Percentiles rank a stretch among this genome's conserved stretches.
Conservation (phyloP, 2,329 filamentous ascomycete genomes). For the Claviceps cyperi region DNA sequence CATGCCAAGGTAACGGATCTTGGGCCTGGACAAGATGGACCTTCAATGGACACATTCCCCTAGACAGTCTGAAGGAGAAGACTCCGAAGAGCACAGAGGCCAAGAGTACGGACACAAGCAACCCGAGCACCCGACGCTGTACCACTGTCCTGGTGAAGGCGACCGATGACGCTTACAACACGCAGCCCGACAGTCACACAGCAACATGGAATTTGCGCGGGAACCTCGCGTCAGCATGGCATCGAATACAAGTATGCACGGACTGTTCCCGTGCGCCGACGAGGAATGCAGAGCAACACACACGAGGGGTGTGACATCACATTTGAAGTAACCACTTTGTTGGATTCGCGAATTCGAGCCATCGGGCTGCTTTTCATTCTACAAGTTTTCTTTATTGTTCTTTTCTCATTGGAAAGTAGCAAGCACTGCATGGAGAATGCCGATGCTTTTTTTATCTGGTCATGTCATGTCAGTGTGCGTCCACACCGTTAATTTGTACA, state of each 20-base stretch:
- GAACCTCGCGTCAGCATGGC: constrained; percentile 54
- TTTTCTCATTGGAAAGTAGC: no score
- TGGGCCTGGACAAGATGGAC: constrained; percentile 55
- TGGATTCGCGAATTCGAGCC: no score
- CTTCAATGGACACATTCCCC: constrained; percentile 34
- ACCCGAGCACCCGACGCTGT: constrained; percentile 20
- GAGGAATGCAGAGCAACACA: neutral
- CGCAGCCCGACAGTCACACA: constrained; percentile 45
- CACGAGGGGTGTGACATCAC: neutral
- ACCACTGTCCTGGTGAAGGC: constrained; percentile 48
- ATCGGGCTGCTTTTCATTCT: no score
- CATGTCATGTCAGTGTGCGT: no score
- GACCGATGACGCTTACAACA: constrained; percentile 51
- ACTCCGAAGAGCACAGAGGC: constrained; percentile 4
- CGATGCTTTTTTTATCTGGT: no score
- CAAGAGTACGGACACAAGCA: constrained; percentile 9
- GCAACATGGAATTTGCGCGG: constrained; percentile 50
- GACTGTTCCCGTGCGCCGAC: constrained; percentile 13
- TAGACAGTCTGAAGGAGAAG: constrained; percentile 13
- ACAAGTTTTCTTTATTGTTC: no score
- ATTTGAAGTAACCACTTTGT: neutral
- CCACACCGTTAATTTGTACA: no score
- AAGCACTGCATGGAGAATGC: no score
- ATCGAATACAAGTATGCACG: constrained; percentile 33
- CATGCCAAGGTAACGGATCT: constrained; percentile 28